Base-by-base conservation (phyloP, 1,284 basidiomycete genomes). In the Pascua sp. region DNA sequence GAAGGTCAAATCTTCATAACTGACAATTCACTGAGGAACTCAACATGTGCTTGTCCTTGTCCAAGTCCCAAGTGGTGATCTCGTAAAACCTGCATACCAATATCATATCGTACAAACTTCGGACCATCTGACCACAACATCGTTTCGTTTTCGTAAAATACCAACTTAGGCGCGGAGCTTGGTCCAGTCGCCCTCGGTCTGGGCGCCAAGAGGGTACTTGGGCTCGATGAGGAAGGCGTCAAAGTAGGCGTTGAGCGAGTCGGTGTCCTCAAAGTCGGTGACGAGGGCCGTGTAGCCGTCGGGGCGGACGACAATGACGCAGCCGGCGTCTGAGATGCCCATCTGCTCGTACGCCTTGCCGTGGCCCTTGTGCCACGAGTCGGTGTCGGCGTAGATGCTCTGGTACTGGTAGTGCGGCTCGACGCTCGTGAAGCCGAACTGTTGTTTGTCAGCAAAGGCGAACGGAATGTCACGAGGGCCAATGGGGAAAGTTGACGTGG, bases 271-370 rank as follows among this genome's bases (percentile, higher is more conserved):
- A 18, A 73, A 44, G 18, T 53, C 56, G 11, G 59, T 45, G 16
- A 68, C 57, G 13, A 62, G 56, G 8, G 60, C 64, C 18, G 66
- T 47, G 47, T 65, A 66, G 12, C 70, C 68, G 57, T 73, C 71
- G 17, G 71, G 71, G 38, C 71, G 61, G 44, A 70, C 47, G 32
- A 71, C 68, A 7, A 69, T 51, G 10, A 71, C 50, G 1, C 60
- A 63, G 32, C 71, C 70, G 4, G 50, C 39, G 51, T 69, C 64
- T n/a, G n/a, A n/a, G 42, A 73, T 58, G 15, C 71, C 71, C 52
- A 65, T 70, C 5, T 43, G 48, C 42, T 66, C 58, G 56, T 71
- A 58, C 32, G 56, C 42, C 15, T 57, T 42, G 40, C 47, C 36
- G 50, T 52, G 43, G 62, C 38, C 60, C 60, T 47, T 58, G 60